phyloP scores from a whole-genome alignment of 805 yeast species.

The Blastobotrys robertii region DNA sequence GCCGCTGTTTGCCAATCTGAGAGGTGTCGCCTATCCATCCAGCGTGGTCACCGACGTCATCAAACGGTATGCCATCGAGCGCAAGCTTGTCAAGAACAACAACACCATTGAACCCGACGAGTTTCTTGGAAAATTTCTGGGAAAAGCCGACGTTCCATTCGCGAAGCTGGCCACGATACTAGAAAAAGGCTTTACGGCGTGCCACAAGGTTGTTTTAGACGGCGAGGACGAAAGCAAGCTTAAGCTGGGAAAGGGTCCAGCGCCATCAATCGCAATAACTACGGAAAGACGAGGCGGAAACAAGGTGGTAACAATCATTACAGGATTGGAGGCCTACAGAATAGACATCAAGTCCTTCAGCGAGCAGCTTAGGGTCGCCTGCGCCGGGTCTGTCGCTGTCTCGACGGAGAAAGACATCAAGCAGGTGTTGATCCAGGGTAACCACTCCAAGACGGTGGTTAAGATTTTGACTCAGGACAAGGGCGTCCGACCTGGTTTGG shows the following conservation, averaged over 20 bases:
- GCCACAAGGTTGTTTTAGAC: conserved; percentile 34
- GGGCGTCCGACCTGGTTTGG: conserved; percentile 60
- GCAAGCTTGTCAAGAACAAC: no score
- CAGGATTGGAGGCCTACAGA: conserved; percentile 57
- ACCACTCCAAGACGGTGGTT: conserved; percentile 58
- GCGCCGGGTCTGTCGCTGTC: conserved; percentile 83
- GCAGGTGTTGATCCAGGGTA: conserved; percentile 86
- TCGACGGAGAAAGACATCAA: conserved; percentile 31
- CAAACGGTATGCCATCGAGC: no score
- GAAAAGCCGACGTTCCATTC: conserved; percentile 26
- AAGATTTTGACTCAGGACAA: conserved; percentile 42
- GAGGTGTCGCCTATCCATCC: no score
- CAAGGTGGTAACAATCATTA: conserved; percentile 64
- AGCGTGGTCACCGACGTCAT: no score
- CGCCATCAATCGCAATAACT: conserved; percentile 56
- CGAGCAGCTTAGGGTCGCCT: conserved; percentile 58
- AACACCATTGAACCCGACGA: conserved; percentile 44
- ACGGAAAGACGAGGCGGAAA: conserved; percentile 76
- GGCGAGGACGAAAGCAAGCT: conserved; percentile 28
- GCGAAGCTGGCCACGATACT: conserved; percentile 30
- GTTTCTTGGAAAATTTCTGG: conserved; percentile 36
- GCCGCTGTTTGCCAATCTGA: conserved; percentile 10
- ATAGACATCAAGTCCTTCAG: conserved; percentile 59
- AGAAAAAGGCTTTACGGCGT: conserved; percentile 38
- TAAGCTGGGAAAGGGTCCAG: conserved; percentile 48